Evolutionary conservation across 2,329 filamentous ascomycete species (phyloP), one percentile per base, ranked within the genome.

Genomic region (Trichoderma koningii): DNA sequence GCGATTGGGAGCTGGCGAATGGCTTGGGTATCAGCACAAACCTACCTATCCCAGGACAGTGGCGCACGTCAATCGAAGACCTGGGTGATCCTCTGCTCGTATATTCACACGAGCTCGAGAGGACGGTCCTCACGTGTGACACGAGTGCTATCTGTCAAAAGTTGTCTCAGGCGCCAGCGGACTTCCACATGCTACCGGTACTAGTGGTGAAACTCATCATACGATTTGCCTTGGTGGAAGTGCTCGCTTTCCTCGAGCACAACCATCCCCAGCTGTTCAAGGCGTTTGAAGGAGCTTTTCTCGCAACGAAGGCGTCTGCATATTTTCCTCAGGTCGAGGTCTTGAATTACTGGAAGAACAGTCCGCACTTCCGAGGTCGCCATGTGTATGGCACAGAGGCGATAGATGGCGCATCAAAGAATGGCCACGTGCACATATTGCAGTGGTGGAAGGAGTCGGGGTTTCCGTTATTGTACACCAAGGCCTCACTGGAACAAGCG

Each of bases 1-100:
- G 87, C 50, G 94, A 98, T 75, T 98, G 94, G 94, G 94, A 97
- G 77, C 82, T 96, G 21, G 90, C 94, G 10, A 89, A 89, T 69
- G 89, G 91, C 0, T 81, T 97, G 6, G 88, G 90, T 64, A 85
- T 97, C 51, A 94, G 90, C 72, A 92, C 92, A 1, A 92, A 86
- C 63, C 80, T 97, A 6, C 84, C 87, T 1, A 86, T 89, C 67
- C 93, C 94, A 0, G 68, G 76, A 4, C 86, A 91, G 69, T 96
- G 93, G 92, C 76, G 76, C 12, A 73, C 78, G 28, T 83, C 85
- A 68, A 85, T 89, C 34, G 83, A 84, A 45, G 79, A 84, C 45
- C 81, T 85, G 12, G 81, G 83, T 52, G 87, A 91, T 70, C 86
- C 89, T 1, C 80, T 91, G 14, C 87, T 89, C 38, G 86, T 89